Percentiles rank a stretch among this genome's conserved stretches.
phyloP scores from a whole-genome alignment of 108 stramenopile species.

The Chaetoceros tenuissimus region DNA sequence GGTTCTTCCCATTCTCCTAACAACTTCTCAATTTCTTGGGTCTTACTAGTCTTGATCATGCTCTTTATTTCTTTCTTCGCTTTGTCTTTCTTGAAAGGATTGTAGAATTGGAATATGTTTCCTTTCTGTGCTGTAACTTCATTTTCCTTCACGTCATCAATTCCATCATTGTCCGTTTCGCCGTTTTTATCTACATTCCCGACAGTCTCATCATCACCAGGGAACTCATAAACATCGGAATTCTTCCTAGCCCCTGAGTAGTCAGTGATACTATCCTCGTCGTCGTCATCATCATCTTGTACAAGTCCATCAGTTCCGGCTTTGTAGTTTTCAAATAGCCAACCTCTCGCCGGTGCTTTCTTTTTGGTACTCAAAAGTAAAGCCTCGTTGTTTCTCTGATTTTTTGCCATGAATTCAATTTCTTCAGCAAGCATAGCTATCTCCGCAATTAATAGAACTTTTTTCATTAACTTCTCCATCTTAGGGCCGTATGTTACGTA shows the following conservation, averaged over 20 bases:
- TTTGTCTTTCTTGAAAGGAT: background rate
- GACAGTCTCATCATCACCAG: background rate
- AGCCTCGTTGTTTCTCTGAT: background rate
- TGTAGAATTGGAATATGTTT: background rate
- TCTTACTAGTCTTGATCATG: constrained; percentile 1
- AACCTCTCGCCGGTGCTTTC: constrained; percentile 4
- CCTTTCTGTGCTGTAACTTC: constrained; percentile 9
- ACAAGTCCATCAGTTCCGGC: background rate
- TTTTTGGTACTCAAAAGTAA: background rate
- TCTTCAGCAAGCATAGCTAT: constrained; percentile 31
- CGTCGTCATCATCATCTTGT: constrained; percentile 5
- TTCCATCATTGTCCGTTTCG: background rate
- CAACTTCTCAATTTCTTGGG: constrained; percentile 18
- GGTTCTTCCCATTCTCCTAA: constrained; percentile 45
- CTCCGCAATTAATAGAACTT: constrained; percentile 46
- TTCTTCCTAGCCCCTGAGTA: constrained; percentile 9
- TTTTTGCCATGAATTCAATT: constrained; percentile 8
- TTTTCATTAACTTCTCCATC: constrained; percentile 45
- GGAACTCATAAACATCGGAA: constrained; percentile 9
- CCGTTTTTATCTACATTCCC: too few species aligned
- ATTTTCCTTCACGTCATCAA: constrained; percentile 17
- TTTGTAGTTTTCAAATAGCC: constrained; percentile 6
- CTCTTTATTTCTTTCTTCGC: background rate
- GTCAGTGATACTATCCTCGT: constrained; percentile 9
- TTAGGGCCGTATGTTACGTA: constrained; percentile 32